Evolutionary conservation across 2,329 filamentous ascomycete genomes (phyloP).

Genomic region (Aspergillus pseudoterreus): DNA sequence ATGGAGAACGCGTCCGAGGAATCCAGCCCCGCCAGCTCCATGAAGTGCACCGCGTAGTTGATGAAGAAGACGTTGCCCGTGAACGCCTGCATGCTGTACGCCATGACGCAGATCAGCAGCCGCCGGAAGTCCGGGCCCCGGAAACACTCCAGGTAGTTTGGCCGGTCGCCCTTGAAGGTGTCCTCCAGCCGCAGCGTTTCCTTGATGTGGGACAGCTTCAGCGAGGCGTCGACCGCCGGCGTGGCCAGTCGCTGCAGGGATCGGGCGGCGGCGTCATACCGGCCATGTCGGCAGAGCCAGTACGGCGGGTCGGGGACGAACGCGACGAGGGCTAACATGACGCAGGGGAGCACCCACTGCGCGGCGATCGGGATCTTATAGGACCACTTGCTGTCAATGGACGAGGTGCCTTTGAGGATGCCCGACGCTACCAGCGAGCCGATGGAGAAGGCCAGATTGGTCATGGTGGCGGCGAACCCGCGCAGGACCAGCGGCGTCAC

Average conservation of each 20-base stretch:
- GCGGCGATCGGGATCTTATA: slow-evolving; percentile 25
- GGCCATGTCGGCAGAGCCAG: slow-evolving; percentile 21
- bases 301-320: slow-evolving; percentile 26
- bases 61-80: slow-evolving; percentile 26
- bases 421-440: slow-evolving; percentile 31
- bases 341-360: slow-evolving; percentile 21
- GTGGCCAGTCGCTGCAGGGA: slow-evolving; percentile 19
- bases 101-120: slow-evolving; percentile 23
- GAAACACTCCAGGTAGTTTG: slow-evolving; percentile 24
- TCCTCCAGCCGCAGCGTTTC: slow-evolving; percentile 26
- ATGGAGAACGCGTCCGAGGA: slow-evolving; percentile 27
- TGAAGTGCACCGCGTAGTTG: slow-evolving; percentile 31
- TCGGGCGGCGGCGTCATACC: slow-evolving; percentile 13
- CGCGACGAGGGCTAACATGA: slow-evolving; percentile 17
- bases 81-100: slow-evolving; percentile 29
- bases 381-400: slow-evolving; percentile 13
- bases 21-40: slow-evolving; percentile 29
- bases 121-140: slow-evolving; percentile 25
- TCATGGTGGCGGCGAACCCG: slow-evolving; percentile 26
- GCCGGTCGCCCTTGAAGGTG: slow-evolving; percentile 11
- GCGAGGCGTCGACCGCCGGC: slow-evolving; percentile 13
- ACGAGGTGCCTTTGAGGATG: slow-evolving; percentile 22
- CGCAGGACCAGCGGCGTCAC: slow-evolving; percentile 28
- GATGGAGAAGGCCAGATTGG: slow-evolving; percentile 29
- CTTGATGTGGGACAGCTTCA: slow-evolving; percentile 24